phyloP scores from a whole-genome alignment of 345 rosid species.

The Zanthoxylum bungeanum region DNA sequence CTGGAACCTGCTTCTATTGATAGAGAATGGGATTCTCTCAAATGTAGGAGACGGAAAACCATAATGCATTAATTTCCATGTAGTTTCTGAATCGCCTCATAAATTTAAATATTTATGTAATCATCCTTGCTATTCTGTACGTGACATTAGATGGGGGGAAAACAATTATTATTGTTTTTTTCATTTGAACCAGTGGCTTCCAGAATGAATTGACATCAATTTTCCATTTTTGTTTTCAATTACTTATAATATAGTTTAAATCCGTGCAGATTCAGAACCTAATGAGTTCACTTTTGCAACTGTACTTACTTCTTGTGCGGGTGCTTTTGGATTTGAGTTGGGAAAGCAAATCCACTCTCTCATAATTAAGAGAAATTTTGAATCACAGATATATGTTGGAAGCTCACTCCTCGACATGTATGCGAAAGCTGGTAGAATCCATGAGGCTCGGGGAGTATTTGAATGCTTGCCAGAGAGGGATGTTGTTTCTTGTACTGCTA shows the following conservation, averaged over 20 bases:
- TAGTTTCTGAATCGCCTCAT: not conserved
- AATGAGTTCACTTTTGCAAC: constrained; percentile 79
- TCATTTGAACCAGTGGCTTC: not conserved
- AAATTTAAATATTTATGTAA: not conserved
- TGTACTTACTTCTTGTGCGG: constrained; percentile 63
- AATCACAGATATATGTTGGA: constrained; percentile 70
- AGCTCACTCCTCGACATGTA: constrained; percentile 98
- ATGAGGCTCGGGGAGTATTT: constrained; percentile 73
- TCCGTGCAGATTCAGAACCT: constrained; percentile 57
- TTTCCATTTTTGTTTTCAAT: not conserved
- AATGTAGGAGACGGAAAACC: not conserved
- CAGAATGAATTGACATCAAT: not conserved
- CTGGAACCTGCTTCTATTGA: not conserved
- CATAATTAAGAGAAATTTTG: constrained; percentile 48
- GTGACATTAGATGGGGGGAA: not conserved
- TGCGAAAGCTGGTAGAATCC: constrained; percentile 77
- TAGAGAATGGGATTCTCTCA: not conserved
- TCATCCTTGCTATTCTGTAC: not conserved
- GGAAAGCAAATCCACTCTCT: constrained; percentile 83
- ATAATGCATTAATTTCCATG: not conserved
- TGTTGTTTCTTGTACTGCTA: constrained; percentile 92
- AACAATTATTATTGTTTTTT: not conserved
- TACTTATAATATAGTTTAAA: constrained; percentile 10
- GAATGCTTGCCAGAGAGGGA: constrained; percentile 78
- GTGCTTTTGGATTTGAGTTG: constrained; percentile 42